Percentiles rank a stretch among this genome's conserved stretches.
Evolutionary conservation across 23 red algal species (phyloP).

Genomic region (Pyropia yezoensis): DNA sequence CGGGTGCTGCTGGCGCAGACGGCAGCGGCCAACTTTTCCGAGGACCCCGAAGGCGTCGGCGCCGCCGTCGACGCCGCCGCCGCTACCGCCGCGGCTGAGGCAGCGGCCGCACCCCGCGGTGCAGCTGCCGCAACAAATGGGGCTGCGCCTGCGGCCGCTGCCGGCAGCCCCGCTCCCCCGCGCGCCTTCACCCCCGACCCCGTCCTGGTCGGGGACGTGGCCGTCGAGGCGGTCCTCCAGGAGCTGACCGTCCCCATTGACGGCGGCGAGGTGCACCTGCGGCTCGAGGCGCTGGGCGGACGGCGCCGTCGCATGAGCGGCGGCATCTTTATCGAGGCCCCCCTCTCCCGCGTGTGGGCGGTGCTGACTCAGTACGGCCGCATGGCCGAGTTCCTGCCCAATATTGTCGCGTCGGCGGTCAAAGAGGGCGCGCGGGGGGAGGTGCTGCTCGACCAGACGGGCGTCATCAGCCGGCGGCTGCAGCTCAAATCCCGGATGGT

Average conservation of each 20-base stretch:
- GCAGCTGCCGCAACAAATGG: no score
- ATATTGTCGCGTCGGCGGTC: conserved; percentile 48
- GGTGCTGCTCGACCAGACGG: conserved; percentile 64
- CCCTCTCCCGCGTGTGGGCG: conserved; percentile 55
- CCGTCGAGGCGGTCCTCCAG: conserved; percentile 1
- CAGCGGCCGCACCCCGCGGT: no score
- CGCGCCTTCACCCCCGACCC: no score
- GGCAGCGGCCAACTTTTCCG: no score
- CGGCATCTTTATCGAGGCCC: conserved; percentile 27
- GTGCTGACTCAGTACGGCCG: conserved; percentile 63
- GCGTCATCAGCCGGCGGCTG: conserved; percentile 54
- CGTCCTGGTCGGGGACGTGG: not conserved
- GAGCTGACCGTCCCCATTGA: conserved; percentile 7
- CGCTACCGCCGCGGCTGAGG: no score
- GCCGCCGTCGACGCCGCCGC: no score
- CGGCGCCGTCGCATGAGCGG: conserved; percentile 58
- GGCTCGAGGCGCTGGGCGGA: conserved; percentile 42
- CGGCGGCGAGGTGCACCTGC: conserved; percentile 13
- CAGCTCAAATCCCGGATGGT: conserved; percentile 60
- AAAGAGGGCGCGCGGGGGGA: not conserved
- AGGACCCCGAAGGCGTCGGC: no score
- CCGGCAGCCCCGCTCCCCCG: no score
- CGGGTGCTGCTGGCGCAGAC: no score
- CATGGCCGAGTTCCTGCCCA: conserved; percentile 65
- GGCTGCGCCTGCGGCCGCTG: no score